Conservation (phyloP, 139 green algal genomes). For the Chlorella sorokiniana region DNA sequence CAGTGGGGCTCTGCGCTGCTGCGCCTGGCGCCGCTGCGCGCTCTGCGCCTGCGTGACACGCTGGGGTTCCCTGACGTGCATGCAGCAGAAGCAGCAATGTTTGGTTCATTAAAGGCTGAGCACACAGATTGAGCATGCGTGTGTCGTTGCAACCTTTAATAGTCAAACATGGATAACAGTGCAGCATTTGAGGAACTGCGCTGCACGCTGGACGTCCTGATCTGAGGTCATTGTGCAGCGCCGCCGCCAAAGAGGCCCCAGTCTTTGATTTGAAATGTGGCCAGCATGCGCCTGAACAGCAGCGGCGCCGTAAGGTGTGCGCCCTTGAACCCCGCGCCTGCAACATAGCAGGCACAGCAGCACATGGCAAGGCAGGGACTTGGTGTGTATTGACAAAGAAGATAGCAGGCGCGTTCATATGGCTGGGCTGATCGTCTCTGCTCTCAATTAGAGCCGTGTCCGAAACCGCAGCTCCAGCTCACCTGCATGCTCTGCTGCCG, state of each 20-base stretch:
- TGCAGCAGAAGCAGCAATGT: not conserved
- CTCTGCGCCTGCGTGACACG: slow-evolving; percentile 5
- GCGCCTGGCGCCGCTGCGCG: not conserved
- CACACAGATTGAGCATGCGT: not conserved
- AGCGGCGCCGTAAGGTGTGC: slow-evolving; percentile 20
- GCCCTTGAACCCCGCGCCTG: slow-evolving; percentile 42
- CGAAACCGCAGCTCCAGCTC: not conserved
- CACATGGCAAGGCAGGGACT: not conserved
- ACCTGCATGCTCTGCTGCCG: slow-evolving; percentile 53
- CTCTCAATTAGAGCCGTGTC: not conserved
- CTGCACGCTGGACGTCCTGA: no score
- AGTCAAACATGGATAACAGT: no score
- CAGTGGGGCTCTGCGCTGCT: not conserved
- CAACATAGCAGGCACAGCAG: not conserved
- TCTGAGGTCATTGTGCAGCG: not conserved
- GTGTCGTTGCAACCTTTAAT: no score
- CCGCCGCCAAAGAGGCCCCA: slow-evolving; percentile 61
- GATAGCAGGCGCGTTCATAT: no score
- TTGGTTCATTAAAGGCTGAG: not conserved
- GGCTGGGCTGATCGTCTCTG: not conserved
- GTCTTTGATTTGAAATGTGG: slow-evolving; percentile 53
- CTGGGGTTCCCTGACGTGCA: slow-evolving; percentile 24
- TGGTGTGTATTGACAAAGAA: no score
- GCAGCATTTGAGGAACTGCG: no score
- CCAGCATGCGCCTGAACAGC: slow-evolving; percentile 52